A percentile compares a stretch with the other conserved stretches of the same genome.
These are phyloP conservation scores for Neurospora terricola DNA, from an alignment of 495 filamentous ascomycete genomes.

Conservation along the genomic window DNA sequence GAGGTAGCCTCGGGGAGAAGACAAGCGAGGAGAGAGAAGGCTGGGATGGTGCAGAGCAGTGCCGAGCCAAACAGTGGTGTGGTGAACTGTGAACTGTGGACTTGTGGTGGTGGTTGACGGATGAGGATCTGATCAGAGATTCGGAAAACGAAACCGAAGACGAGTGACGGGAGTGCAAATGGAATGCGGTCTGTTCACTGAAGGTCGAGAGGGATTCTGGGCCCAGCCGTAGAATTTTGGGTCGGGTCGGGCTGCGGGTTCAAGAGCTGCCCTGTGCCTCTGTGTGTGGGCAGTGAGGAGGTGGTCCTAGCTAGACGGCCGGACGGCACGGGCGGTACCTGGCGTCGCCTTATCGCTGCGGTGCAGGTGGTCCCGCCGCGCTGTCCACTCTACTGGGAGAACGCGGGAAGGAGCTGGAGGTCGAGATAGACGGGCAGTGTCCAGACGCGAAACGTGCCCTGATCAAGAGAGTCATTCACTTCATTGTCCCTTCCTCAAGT, in stretches of 20 bases:
- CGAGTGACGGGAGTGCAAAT: background rate
- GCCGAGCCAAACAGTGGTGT: background rate
- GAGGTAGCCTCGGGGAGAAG: background rate
- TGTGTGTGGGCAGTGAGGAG: background rate
- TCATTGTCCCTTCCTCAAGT: background rate
- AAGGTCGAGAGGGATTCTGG: background rate
- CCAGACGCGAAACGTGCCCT: background rate
- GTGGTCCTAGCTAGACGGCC: background rate
- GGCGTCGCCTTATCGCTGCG: background rate
- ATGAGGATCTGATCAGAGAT: background rate
- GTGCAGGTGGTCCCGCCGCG: background rate
- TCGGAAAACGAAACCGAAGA: too few species aligned
- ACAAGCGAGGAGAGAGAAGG: background rate
- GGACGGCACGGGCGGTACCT: background rate
- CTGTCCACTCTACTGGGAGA: background rate
- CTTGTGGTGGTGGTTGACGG: background rate
- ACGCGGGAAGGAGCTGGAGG: background rate
- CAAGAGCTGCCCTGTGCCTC: background rate
- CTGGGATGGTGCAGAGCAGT: background rate
- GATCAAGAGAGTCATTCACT: background rate
- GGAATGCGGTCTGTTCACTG: background rate
- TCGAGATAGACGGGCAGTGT: background rate
- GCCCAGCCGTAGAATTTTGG: background rate
- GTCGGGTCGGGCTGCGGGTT: background rate
- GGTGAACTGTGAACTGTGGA: background rate